Base-by-base conservation (phyloP, 2,329 filamentous ascomycete genomes). In the Aureobasidium sp. region DNA sequence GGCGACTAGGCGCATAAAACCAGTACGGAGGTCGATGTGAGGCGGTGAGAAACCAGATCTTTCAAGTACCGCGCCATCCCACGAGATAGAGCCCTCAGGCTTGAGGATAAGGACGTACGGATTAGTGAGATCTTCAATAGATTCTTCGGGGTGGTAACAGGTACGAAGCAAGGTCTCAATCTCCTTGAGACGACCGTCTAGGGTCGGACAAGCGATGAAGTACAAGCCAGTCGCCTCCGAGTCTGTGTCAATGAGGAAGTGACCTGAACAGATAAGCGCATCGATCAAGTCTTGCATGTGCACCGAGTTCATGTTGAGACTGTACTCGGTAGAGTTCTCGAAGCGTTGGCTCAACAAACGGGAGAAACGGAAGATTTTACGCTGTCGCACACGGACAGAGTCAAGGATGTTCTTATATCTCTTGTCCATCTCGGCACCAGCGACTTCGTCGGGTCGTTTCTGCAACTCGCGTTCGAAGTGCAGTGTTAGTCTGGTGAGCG, bases 261-360 rank as follows among this genome's bases (percentile, higher is more conserved):
- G 94, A 3, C 90, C 90, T 0, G 90, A 88, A 45, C 88, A 81
- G 14, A 90, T 84, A 9, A 99, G 81, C 27, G 90, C 85, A 67
- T 95, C 89, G 66, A 92, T 89, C 31, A 99, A 82, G 40, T 89
- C 85, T 63, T 87, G 85, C 64, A 95, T 80, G 64, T 84, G 82
- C 35, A 89, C 85, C 9, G 83, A 81, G 5, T 83, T 78, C 60
- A 91, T 82, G 39, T 88, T 86, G 70, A 97, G 88, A 73, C 90
- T 96, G 74, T 94, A 96, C 73, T 99, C 94, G 11, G 91, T 96
- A 5, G 90, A 90, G 70, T 99, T 97, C 73, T 99, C 94, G 70
- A 99, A 99, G 63, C 93, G 86, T 71, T 96, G 90, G 68, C 89
- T 92, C 60, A 99, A 76, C 72, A 96, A 90, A 66, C 91, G 85